Evolutionary conservation across 768 basidiomycete genomes (phyloP), one percentile per base, ranked within the genome.

Genomic region (Lactifluus piperatus): DNA sequence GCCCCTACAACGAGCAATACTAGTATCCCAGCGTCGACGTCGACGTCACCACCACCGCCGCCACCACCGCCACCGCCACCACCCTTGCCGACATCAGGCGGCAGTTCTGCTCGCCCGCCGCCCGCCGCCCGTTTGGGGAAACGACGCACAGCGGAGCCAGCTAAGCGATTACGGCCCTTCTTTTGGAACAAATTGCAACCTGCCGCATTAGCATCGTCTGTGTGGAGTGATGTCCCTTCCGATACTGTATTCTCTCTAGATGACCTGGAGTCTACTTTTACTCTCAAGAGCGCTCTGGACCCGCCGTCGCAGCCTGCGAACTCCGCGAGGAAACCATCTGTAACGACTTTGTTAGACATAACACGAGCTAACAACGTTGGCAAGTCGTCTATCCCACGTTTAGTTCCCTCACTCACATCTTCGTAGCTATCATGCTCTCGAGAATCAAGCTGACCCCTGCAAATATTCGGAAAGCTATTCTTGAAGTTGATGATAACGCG

Each of bases 351-450:
- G 27, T 72, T 94, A 34, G 87, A 90, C 67, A 89, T 88, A 46
- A 85, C 82, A 16, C 78, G 91, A 16, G 89, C 94, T 1, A 91
- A 91, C 64, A 89, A 94, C 66, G 77, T 94, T 64, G 87, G 91
- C 85, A 63, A 65, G 79, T 71, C 24, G 16, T 47, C 47, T 7
- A 14, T 4, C 20, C 1, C 4, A 6, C 24, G 22, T 5, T 51
- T 32, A 44, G 26, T 39, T 7, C 49, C 36, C 20, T 44, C 41
- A 22, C 44, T 51, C n/a, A 6, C 50, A 37, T 48, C 27, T 46
- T 56, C 45, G 27, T 57, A 91, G 91, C 83, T 1, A 94, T 95
- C 64, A 90, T 95, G 86, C 75, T 97, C 1, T 82, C 84, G 2
- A 76, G 84, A 13, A 83, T 94, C 58, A 87, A 86, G 70, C 69